Base-by-base conservation (phyloP, 2,329 filamentous ascomycete species). In the Calonectria pteridis region DNA sequence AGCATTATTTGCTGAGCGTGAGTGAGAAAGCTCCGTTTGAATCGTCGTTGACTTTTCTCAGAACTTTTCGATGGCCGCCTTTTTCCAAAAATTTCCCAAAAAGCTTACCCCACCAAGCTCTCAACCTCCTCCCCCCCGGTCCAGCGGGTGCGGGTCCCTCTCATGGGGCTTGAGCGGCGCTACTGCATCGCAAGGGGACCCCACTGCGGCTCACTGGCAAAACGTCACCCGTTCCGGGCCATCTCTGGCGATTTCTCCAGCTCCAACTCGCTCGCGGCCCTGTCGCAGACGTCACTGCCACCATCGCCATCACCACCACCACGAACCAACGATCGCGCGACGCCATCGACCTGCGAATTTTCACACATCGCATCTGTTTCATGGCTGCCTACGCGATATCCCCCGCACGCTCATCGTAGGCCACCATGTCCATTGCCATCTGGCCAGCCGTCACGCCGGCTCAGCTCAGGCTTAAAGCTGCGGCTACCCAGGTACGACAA, bases 371-470 rank as follows among this genome's bases (percentile, higher is more conserved):
- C 69, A 20, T 74, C 78, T 63, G 67, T 78, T 64, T 75, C 75
- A 76, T 82, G 78, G 79, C 69, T 80, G 78, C 75, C 79, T 77
- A 67, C 65, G 53, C 59, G n/a, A 33, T 14, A 16, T 2, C 26
- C 23, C 31, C 49, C 35, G 55, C 63, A 78, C 31, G 16, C 23
- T 69, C 43, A 29, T 55, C 43, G 53, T 76, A 78, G 76, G 73
- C 77, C 70, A 79, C n/a, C 76, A 92, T 92, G 90, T 90, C 90
- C 75, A 83, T 91, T 77, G 88, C 87, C 77, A 88, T 91, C 85
- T 92, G 89, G 89, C 90, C 90, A 82, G 85, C 85, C 78, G 82
- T 91, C 71, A 83, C 88, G 67, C 85, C 86, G 4, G 85, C 83
- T 35, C 86, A 90, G 78, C 87, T 91, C 83, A 86, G 87, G 84